Evolutionary conservation across 148 eudicot genomes (phyloP).

Genomic region (Gaultheria prostrata): DNA sequence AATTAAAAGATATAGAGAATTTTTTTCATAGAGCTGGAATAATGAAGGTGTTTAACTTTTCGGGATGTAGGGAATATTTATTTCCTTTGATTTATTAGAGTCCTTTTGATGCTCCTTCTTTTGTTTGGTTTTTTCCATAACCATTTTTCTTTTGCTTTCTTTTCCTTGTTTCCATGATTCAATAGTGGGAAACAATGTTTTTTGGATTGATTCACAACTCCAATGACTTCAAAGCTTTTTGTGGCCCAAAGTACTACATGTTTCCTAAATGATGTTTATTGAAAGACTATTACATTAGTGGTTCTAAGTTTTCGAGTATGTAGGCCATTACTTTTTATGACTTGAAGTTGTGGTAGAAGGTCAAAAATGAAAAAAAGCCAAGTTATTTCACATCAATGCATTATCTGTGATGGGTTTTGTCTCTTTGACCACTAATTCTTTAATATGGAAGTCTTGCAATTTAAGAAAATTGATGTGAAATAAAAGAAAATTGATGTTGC

Average conservation of each 20-base stretch:
- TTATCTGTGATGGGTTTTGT: too few species aligned
- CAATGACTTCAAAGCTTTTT: background rate
- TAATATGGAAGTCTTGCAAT: too few species aligned
- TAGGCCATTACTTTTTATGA: background rate
- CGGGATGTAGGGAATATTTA: too few species aligned
- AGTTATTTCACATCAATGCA: too few species aligned
- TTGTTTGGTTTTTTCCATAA: background rate
- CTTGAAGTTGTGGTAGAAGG: too few species aligned
- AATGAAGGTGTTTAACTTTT: too few species aligned
- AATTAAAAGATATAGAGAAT: too few species aligned
- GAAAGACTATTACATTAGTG: background rate
- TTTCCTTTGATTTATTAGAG: background rate
- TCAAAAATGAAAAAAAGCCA: too few species aligned
- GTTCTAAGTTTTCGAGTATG: background rate
- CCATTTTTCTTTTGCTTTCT: background rate
- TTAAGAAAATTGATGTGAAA: too few species aligned
- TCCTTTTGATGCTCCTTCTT: background rate
- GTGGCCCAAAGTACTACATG: background rate
- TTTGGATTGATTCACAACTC: background rate
- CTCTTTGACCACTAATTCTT: too few species aligned
- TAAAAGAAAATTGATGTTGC: too few species aligned
- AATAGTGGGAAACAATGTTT: background rate
- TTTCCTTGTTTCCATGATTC: background rate
- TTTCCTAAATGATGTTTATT: background rate
- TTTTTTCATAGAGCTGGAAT: too few species aligned